A percentile compares a stretch with the other conserved stretches of the same genome.
Evolutionary conservation across 495 filamentous ascomycete genomes (phyloP).

Genomic region (Aspergillus baeticus): DNA sequence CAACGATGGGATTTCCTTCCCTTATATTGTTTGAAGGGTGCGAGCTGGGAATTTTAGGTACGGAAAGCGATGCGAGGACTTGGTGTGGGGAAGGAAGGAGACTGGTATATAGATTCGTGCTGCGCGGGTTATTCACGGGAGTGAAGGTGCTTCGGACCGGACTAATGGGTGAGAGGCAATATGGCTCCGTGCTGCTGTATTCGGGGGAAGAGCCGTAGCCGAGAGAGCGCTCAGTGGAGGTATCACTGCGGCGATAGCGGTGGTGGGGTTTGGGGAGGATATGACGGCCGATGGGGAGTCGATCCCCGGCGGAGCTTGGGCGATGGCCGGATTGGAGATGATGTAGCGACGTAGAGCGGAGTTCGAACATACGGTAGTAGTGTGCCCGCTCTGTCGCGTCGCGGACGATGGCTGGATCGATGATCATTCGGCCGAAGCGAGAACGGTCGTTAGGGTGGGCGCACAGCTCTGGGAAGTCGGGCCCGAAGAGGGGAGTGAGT

Average conservation of each 20-base stretch:
- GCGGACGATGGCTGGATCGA: constrained; percentile 58
- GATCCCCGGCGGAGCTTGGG: constrained; percentile 7
- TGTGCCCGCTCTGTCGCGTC: constrained; percentile 54
- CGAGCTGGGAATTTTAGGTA: neutral
- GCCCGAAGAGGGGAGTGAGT: constrained; percentile 85
- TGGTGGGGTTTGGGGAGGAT: constrained; percentile 12
- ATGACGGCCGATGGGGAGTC: neutral
- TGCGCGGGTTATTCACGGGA: constrained; percentile 35
- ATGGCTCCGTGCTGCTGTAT: constrained; percentile 19
- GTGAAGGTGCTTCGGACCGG: constrained; percentile 28
- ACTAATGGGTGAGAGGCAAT: constrained; percentile 31
- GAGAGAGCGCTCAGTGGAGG: constrained; percentile 17
- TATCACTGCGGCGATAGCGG: constrained; percentile 18
- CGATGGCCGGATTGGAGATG: constrained; percentile 4
- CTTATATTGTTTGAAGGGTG: neutral
- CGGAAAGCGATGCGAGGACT: constrained; percentile 7
- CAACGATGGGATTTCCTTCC: neutral
- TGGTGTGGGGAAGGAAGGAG: constrained; percentile 10
- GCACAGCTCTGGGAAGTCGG: constrained; percentile 72
- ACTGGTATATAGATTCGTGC: constrained; percentile 10
- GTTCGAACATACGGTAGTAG: constrained; percentile 39
- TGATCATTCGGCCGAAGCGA: constrained; percentile 64
- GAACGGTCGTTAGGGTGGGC: constrained; percentile 55
- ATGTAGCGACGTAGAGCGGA: constrained; percentile 7
- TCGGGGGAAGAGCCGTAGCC: constrained; percentile 28